Percentiles rank a stretch among this genome's conserved stretches.
Conservation (phyloP, 441 rosid genomes). For the Raphanus hybrid region DNA sequence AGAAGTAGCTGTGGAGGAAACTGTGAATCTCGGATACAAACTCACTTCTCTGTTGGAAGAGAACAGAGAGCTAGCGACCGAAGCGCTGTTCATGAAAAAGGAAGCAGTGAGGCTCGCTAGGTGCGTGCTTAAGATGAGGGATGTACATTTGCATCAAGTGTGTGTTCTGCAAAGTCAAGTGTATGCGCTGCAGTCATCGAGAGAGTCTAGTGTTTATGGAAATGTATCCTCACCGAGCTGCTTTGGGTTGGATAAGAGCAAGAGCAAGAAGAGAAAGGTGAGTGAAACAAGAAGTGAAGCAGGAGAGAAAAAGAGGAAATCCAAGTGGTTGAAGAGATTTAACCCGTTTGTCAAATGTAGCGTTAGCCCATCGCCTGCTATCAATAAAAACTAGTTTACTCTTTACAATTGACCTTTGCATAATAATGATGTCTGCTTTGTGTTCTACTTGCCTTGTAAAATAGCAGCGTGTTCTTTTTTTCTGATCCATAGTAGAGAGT, state of each 20-base stretch:
- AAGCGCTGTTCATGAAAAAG: constrained; percentile 54
- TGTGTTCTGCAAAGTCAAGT: constrained; percentile 40
- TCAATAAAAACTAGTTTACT: constrained; percentile 13
- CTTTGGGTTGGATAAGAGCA: constrained; percentile 33
- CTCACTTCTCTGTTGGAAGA: constrained; percentile 51
- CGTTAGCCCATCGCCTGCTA: constrained; percentile 20
- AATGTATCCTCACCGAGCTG: constrained; percentile 12
- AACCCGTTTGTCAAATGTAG: constrained; percentile 37
- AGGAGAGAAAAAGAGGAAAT: constrained; percentile 31
- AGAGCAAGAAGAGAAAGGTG: constrained; percentile 41
- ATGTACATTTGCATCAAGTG: constrained; percentile 54
- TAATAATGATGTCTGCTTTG: constrained; percentile 1
- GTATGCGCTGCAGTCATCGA: constrained; percentile 42
- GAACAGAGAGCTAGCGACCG: constrained; percentile 50
- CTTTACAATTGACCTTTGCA: background rate
- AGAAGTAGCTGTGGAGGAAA: constrained; percentile 54
- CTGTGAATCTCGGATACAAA: constrained; percentile 48
- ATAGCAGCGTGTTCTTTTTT: background rate
- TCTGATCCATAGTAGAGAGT: background rate
- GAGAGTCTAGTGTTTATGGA: constrained; percentile 27
- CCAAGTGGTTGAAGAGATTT: constrained; percentile 40
- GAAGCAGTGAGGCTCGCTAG: constrained; percentile 60
- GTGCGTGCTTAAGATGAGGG: constrained; percentile 59
- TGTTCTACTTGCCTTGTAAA: constrained; percentile 24
- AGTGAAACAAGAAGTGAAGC: constrained; percentile 33